A percentile compares a stretch with the other conserved stretches of the same genome.
Evolutionary conservation across 108 stramenopile genomes (phyloP).

Genomic region (Nitzschia putrida): DNA sequence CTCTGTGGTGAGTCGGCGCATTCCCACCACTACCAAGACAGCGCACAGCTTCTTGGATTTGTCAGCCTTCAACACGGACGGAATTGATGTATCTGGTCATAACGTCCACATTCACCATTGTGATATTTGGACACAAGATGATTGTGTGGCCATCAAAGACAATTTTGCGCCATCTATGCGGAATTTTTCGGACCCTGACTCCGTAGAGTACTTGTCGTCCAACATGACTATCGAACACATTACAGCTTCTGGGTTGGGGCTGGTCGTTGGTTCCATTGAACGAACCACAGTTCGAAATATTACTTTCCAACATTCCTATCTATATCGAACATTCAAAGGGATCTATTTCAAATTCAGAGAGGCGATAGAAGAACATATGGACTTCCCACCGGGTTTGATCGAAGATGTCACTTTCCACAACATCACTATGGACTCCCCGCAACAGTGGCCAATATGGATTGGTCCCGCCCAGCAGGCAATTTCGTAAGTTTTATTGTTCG

Average conservation of each 20-base stretch:
- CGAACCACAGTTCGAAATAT: constrained; percentile 48
- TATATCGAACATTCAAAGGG: constrained; percentile 53
- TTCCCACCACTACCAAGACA: constrained; percentile 18
- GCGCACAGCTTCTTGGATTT: constrained; percentile 44
- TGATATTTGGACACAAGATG: constrained; percentile 60
- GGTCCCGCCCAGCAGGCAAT: constrained; percentile 59
- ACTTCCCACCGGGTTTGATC: constrained; percentile 9
- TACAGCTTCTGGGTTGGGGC: constrained; percentile 52
- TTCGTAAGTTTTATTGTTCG: not conserved
- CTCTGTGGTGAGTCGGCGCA: constrained; percentile 37
- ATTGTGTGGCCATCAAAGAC: constrained; percentile 58
- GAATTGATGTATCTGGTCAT: constrained; percentile 53
- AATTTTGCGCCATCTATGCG: not conserved
- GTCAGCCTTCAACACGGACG: constrained; percentile 61
- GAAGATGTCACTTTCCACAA: constrained; percentile 53
- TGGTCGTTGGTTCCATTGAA: constrained; percentile 56
- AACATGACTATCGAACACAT: constrained; percentile 58
- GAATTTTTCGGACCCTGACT: not conserved
- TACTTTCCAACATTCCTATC: constrained; percentile 50
- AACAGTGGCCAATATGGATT: constrained; percentile 65
- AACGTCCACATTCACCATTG: constrained; percentile 40
- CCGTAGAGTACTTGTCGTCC: constrained; percentile 1
- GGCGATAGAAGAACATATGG: not conserved
- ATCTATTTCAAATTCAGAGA: constrained; percentile 62
- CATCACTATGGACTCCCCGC: constrained; percentile 45